Evolutionary conservation across 1,284 basidiomycete genomes (phyloP).

Genomic region (Rhodotorula mucilaginosa): DNA sequence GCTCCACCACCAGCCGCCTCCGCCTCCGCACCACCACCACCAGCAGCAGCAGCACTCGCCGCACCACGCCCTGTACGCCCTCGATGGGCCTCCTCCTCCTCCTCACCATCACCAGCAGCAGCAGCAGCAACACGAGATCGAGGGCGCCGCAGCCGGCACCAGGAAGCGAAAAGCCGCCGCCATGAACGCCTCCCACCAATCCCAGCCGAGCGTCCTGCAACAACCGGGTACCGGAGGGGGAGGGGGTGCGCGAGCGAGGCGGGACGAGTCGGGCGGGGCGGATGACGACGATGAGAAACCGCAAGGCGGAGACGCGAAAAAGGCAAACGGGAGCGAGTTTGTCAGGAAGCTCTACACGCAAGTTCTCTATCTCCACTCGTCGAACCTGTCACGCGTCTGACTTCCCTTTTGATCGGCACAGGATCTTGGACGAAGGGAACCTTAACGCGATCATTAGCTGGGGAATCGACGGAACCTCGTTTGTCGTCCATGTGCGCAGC

Average conservation of each 20-base stretch:
- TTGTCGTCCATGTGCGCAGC: conserved; percentile 74
- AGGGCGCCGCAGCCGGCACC: not conserved
- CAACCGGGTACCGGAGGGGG: not conserved
- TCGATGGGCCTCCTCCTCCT: not conserved
- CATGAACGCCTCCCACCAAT: conserved; percentile 7
- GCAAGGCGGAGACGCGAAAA: not conserved
- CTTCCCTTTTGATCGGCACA: conserved; percentile 44
- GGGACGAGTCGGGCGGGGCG: conserved; percentile 20
- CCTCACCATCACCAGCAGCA: not conserved
- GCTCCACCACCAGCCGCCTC: not conserved
- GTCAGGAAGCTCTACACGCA: conserved; percentile 94
- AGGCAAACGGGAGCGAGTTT: conserved; percentile 61
- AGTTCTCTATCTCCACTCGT: conserved; percentile 43
- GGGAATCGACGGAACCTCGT: conserved; percentile 81
- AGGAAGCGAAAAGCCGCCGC: conserved; percentile 22
- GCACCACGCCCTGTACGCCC: not conserved
- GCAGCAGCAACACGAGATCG: conserved; percentile 3
- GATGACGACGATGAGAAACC: conserved; percentile 34
- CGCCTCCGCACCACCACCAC: not conserved
- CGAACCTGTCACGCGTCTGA: conserved; percentile 8
- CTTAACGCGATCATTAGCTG: conserved; percentile 78
- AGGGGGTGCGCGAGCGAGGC: not conserved
- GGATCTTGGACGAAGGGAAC: conserved; percentile 80
- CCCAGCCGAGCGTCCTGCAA: not conserved
- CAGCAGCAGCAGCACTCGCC: not conserved